Evolutionary conservation across 2,329 filamentous ascomycete genomes (phyloP), one percentile per base, ranked within the genome.

Genomic region (Xylaria sp.): DNA sequence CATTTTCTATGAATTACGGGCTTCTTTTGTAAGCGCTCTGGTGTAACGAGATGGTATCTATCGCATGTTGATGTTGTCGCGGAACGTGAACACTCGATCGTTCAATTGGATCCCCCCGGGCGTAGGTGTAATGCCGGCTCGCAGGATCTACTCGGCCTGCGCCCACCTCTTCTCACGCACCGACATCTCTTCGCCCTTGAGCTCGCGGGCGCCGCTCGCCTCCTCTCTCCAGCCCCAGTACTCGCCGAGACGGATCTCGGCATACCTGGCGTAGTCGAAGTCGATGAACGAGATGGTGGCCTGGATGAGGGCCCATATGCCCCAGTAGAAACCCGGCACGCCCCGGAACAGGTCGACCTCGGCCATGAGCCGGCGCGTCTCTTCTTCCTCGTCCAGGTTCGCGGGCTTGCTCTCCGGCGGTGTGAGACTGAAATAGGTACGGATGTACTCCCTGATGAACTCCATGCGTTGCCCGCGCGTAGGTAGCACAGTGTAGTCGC

Each of bases 231-330:
- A 97, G 3, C 88, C 91, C 83, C 88, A 96, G 74, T 97, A 97
- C 76, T 97, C 94, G 46, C 89, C 87, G 5, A 99, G 78, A 50
- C 94, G 82, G 16, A 88, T 74, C 72, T 97, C 91, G 9, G 94
- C 93, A 71, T 97, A 99, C 7, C 83, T 85, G 40, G 91, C 90
- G 70, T 99, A 99, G 74, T 99, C 92, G 69, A 99, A 99, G 69
- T 97, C 90, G 66, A 99, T 99, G 61, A 93, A 85, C 9, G 91
- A 96, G 62, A 99, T 97, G 50, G 85, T 90, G 2, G 92, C 90
- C 77, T 99, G 94, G 61, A 99, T 97, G 59, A 95, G 77, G 7
- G 92, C 89, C 94, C 94, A 99, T 53, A 97, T 91, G 20, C 94
- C 94, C 92, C 89, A 91, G 71, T 82, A 86, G 69, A 99, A 91